phyloP scores from a whole-genome alignment of 495 filamentous ascomycete species.

The Zalerion maritima region DNA sequence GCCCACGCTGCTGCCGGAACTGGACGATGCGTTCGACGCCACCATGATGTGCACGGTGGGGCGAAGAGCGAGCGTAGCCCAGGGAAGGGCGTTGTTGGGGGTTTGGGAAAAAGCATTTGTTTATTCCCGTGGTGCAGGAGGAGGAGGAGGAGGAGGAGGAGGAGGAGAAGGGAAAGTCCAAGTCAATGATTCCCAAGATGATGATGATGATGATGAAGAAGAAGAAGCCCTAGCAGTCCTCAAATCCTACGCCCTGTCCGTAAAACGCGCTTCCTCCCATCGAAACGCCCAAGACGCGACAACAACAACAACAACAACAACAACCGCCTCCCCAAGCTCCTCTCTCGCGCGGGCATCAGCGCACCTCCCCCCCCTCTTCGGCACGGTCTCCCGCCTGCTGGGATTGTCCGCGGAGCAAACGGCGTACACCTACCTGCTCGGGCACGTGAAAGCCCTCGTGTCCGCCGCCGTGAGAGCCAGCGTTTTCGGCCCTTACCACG shows the following conservation, averaged over 20 bases:
- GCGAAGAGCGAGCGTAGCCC: slow-evolving; percentile 65
- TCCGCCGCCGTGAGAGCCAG: slow-evolving; percentile 81
- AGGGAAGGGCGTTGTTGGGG: slow-evolving; percentile 69
- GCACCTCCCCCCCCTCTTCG: slow-evolving; percentile 73
- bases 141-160: too few species aligned
- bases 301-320: background rate
- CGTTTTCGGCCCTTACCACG: slow-evolving; percentile 86
- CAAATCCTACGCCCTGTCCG: too few species aligned
- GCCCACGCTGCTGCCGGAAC: slow-evolving; percentile 37
- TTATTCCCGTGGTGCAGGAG: slow-evolving; percentile 7
- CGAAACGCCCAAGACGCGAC: background rate
- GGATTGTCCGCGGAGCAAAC: slow-evolving; percentile 47
- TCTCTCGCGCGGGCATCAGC: slow-evolving; percentile 29
- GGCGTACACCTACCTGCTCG: slow-evolving; percentile 73
- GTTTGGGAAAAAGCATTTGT: slow-evolving; percentile 78
- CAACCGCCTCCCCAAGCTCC: slow-evolving; percentile 3
- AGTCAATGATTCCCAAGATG: too few species aligned
- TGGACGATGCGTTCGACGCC: slow-evolving; percentile 83
- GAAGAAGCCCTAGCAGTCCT: slow-evolving; percentile 9
- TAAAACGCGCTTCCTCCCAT: background rate
- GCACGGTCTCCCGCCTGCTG: slow-evolving; percentile 49
- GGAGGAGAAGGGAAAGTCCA: too few species aligned
- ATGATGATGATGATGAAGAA: slow-evolving; percentile 5
- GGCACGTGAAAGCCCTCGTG: slow-evolving; percentile 75
- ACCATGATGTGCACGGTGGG: slow-evolving; percentile 76